Evolutionary conservation across 2,329 filamentous ascomycete genomes (phyloP), one percentile per base, ranked within the genome.

Genomic region (Daldinia sp.): DNA sequence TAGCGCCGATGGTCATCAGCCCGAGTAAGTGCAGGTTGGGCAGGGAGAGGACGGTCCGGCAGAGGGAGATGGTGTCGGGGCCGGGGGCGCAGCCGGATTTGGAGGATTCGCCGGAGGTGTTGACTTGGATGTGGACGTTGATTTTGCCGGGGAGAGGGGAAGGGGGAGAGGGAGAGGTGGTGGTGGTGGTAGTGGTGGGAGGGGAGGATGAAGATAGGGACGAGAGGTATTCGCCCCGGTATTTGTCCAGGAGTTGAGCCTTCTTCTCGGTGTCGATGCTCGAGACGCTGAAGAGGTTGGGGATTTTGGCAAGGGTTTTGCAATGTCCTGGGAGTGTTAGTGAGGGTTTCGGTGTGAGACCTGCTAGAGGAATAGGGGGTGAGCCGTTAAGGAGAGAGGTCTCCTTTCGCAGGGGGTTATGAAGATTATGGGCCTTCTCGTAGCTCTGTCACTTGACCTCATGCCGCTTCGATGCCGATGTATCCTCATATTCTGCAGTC

Each of bases 1-100:
- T 96, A 15, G 94, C 93, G 1, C 95, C 95, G 73, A 99, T 98
- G 1, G 95, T 99, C 95, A 99, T 99, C 34, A 99, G 78, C 0
- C 95, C 95, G 27, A 90, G 83, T 2, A 99, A 81, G 58, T 85
- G 81, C 34, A 99, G 80, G 74, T 89, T 84, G 1, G 91, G 88
- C 34, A 86, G 82, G 3, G 89, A 82, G 9, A 85, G 76, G 53
- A 99, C 87, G 72, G 90, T 85, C 53, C 82, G 83, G 75, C 92
- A 94, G 35, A 98, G 80, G 0, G 79, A 81, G 1, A 87, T 76
- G 48, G 86, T 82, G 57, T 90, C 81, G 11, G 84, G 79, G 1
- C 83, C 84, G 0, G 94, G 94, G 4, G 87, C 80, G 45, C 93
- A 89, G 17, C 95, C 95, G 3, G 91, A 92, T 79, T 99, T 99